Conservation (phyloP, 257 asterid genomes). For the Nicotiana sylvestris region DNA sequence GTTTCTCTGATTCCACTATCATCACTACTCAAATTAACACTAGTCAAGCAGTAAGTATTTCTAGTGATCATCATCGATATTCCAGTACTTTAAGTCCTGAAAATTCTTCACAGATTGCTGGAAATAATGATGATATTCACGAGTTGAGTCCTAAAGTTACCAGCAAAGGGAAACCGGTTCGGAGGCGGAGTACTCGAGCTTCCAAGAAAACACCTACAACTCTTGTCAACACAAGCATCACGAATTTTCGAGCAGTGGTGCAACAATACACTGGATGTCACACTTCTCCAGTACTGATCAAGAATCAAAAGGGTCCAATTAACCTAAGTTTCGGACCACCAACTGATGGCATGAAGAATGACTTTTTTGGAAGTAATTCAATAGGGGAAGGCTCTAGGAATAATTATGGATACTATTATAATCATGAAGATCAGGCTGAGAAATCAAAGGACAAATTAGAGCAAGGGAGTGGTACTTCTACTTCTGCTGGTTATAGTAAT, state of each 20-base stretch:
- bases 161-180: conserved; percentile 21
- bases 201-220: conserved; percentile 39
- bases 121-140: no score
- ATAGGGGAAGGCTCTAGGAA: background rate
- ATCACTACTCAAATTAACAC: background rate
- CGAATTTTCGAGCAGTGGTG: conserved; percentile 51
- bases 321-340: conserved; percentile 41
- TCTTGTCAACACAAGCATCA: conserved; percentile 43
- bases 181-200: conserved; percentile 32
- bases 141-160: conserved; percentile 9
- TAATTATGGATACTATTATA: background rate
- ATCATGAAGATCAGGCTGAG: background rate
- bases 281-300: background rate
- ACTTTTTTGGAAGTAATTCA: background rate
- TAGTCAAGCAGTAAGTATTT: no score
- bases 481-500: background rate
- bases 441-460: background rate
- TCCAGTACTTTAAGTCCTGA: conserved; percentile 12
- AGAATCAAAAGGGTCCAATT: conserved; percentile 46
- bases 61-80: background rate
- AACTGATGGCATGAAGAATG: background rate
- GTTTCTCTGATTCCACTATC: conserved; percentile 9
- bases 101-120: background rate
- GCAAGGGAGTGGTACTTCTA: background rate
- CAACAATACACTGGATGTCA: conserved; percentile 66